Base-by-base conservation (phyloP, 106 monocot species). In the Acorus calamus region DNA sequence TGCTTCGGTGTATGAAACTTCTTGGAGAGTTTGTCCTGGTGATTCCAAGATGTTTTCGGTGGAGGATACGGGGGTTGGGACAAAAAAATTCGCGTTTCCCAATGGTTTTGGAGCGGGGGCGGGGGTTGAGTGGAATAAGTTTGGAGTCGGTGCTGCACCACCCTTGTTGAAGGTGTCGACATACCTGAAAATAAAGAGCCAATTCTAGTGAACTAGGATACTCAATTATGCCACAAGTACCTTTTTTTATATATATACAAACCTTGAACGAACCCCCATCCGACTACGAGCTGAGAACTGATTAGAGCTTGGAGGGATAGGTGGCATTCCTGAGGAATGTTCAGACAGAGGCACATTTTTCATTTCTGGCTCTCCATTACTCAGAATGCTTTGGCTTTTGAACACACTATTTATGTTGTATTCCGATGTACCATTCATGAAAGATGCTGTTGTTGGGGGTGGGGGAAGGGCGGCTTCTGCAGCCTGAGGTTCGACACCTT, bases 81-180 rank as follows among this genome's bases (percentile, higher is more conserved):
- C 61, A 51, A 99, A 92, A 62, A 98, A 86, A 4, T 83, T 88
- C 14, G 88, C 79, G 57, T 64, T 66, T 64, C 62, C 58, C 10
- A 71, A 47, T 8, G 88, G 92, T 49, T 85, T 99, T 8, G 75
- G 60, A n/a, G 85, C 81, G n/a, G 82, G 78, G 50, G 71, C 61
- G 9, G 92, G 58, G 51, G 88, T 80, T 53, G 79, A 62, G 47
- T 68, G 79, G 71, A 83, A 88, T 2, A 82, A 69, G 58, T 9
- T 77, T 45, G 78, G 58, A 28, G 28, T 28, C 13, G 65, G 14
- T 14, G 77, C 28, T 58, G 60, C 70, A 12, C 78, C 76, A 13
- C 78, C 81, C 70, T 92, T 88, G 71, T 99, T 92, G 69, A 92
- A 99, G 10, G 98, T 99, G 74, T 99, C 98, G 5, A 99, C 98